Evolutionary conservation across 345 rosid genomes (phyloP).

Genomic region (Salix viminalis): DNA sequence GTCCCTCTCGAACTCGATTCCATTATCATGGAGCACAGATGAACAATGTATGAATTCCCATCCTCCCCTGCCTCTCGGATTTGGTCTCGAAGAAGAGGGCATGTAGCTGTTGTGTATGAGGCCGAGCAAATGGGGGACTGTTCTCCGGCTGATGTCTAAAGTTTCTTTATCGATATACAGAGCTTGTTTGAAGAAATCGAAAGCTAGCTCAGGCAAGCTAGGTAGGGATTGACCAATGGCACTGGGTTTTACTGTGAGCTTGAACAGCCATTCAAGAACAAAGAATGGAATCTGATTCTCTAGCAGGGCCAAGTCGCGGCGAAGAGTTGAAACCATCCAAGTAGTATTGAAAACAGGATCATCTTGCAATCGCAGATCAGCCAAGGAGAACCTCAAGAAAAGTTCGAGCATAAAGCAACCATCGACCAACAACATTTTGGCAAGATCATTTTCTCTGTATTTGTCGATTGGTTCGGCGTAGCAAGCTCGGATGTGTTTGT

Average conservation of each 20-base stretch:
- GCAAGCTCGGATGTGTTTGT: not conserved
- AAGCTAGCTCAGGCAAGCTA: not conserved
- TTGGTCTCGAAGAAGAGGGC: constrained; percentile 4
- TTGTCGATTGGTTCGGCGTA: not conserved
- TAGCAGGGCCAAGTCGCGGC: constrained; percentile 21
- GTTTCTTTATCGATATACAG: constrained; percentile 1
- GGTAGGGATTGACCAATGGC: not conserved
- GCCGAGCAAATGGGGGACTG: constrained; percentile 1
- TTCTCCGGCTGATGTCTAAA: no score
- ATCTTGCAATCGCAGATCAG: constrained; percentile 2
- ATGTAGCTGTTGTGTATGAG: constrained; percentile 12
- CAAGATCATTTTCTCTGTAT: not conserved
- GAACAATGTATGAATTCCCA: constrained; percentile 25
- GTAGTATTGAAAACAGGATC: constrained; percentile 35
- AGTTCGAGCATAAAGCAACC: constrained; percentile 20
- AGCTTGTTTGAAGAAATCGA: not conserved
- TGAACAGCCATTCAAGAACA: constrained; percentile 16
- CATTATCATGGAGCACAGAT: constrained; percentile 32
- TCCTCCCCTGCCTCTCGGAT: not conserved
- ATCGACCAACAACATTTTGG: constrained; percentile 2
- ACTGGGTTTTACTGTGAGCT: not conserved
- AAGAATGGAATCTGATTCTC: constrained; percentile 24
- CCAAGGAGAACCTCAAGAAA: constrained; percentile 17
- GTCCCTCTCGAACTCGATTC: constrained; percentile 27
- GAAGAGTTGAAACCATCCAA: constrained; percentile 25